Evolutionary conservation across 176 grass and related monocot species (phyloP), one percentile per base, ranked within the genome.

Genomic region (Aechmea fasciata): DNA sequence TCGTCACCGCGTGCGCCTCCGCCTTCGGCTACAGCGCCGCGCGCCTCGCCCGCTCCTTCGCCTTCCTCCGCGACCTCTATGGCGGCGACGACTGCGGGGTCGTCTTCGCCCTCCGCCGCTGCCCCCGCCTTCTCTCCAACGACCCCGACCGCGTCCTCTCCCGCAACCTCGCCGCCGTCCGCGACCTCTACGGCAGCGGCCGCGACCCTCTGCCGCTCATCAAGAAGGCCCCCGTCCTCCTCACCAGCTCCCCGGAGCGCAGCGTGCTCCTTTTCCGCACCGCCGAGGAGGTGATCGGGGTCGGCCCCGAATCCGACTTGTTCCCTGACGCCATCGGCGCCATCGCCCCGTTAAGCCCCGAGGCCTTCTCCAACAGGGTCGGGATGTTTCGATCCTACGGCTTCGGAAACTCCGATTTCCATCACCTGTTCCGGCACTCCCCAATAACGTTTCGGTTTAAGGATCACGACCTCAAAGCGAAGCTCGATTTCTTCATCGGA

Each of bases 401-500:
- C 33, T 41, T 41, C 33, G 33, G 7, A 41, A 41, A 41, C 33
- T 7, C 33, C 33, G 33, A 41, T 41, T 5, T 41, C 4, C 33
- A 6, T 0, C 33, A 7, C 33, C 33, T 41, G 33, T 41, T 7
- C 33, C 33, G 33, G 33, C 33, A 41, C 33, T 41, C 33, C 4
- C 33, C 33, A 41, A 6, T 41, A 1, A 41, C 33, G 4, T 7
- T 41, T 5, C 33, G 33, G 33, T 5, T 41, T 41, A 41, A 57
- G 3, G 69, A 59, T 50, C 52, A 71, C 52, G 57, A 55, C 0
- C 22, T 26, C 3, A 71, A 41, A 28, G 33, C 33, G 5, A 71
- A 57, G 52, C 69, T 71, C 25, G 69, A 71, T 28, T 57, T 71
- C 24, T 10, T 71, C 69, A 17, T 55, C 3, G 9, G 20, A 51